Conservation (phyloP, 106 monocot species). For the Platanthera zijinensis region DNA sequence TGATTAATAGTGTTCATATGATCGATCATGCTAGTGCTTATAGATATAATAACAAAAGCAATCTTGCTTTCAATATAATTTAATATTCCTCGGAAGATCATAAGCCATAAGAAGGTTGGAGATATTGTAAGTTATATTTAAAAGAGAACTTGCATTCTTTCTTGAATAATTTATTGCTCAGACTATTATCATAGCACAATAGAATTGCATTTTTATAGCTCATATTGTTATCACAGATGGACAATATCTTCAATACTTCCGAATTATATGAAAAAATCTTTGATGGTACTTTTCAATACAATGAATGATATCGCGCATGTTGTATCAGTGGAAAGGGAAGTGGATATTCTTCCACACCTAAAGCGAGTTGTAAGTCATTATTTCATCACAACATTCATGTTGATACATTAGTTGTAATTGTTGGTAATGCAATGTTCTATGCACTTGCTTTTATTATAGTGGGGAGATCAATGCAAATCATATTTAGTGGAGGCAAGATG, state of each 20-base stretch:
- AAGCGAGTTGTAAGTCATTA: not conserved
- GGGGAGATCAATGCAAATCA: conserved; percentile 16
- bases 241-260: conserved; percentile 19
- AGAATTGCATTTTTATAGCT: no score
- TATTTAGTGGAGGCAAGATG: conserved; percentile 29
- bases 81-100: no score
- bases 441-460: conserved; percentile 6
- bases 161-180: no score
- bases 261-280: conserved; percentile 20
- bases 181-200: not conserved
- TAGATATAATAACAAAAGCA: no score
- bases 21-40: no score
- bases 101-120: no score
- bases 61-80: no score
- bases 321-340: not conserved
- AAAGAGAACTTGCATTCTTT: no score
- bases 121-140: no score
- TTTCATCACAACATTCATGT: not conserved
- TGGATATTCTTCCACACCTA: conserved; percentile 5
- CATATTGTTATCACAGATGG: conserved; percentile 7
- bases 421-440: not conserved
- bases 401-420: not conserved
- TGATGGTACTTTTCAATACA: conserved; percentile 16
- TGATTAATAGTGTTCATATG: not conserved
- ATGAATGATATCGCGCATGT: conserved; percentile 13